Evolutionary conservation across 2,329 filamentous ascomycete genomes (phyloP).

Genomic region (Cordyceps fumosorosea): DNA sequence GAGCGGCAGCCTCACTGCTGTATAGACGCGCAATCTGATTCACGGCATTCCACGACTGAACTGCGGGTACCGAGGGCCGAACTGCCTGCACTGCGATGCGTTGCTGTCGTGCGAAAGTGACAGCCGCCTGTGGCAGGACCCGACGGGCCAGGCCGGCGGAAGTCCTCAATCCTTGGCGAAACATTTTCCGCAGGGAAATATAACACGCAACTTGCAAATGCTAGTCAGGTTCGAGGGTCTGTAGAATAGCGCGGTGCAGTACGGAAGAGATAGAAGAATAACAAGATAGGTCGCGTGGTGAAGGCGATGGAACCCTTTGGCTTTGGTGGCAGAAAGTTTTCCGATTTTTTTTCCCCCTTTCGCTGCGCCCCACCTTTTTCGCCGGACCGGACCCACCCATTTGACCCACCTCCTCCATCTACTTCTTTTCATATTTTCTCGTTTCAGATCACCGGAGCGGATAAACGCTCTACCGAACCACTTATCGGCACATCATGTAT

Average conservation of each 20-base stretch:
- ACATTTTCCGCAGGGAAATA: slow-evolving; percentile 13
- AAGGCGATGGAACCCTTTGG: background rate
- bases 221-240: background rate
- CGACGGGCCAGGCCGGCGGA: slow-evolving; percentile 31
- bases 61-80: slow-evolving; percentile 19
- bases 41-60: slow-evolving; percentile 19
- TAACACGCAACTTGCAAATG: background rate
- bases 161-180: slow-evolving; percentile 28
- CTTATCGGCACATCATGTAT: too few species aligned
- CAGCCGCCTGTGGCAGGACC: slow-evolving; percentile 23
- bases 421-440: too few species aligned
- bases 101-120: slow-evolving; percentile 22
- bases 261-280: background rate
- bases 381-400: background rate
- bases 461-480: too few species aligned
- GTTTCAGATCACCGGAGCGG: too few species aligned
- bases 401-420: background rate
- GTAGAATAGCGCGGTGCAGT: background rate
- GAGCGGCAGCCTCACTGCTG: slow-evolving; percentile 32
- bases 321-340: slow-evolving; percentile 1
- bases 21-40: slow-evolving; percentile 28
- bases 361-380: background rate
- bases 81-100: background rate
- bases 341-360: slow-evolving; percentile 13
- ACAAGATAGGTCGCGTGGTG: background rate